phyloP scores from a whole-genome alignment of 371 early-diverging fungal species.

The Lichtheimia ornata region DNA sequence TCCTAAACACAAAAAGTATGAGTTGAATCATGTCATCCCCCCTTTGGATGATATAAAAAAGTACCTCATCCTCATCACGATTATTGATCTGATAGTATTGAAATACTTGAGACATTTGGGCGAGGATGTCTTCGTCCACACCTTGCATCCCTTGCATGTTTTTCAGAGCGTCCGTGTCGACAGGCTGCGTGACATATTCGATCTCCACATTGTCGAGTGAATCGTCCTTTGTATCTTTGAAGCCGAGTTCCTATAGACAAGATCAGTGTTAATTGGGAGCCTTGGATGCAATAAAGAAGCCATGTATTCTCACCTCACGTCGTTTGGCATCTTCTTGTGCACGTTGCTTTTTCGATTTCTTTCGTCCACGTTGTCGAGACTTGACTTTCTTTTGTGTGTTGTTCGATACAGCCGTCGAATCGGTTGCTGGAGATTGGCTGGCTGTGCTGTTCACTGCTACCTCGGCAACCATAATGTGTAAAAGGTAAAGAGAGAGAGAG shows the following conservation, averaged over 20 bases:
- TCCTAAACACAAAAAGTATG: neutral
- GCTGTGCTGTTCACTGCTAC: conserved; percentile 9
- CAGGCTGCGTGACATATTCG: conserved; percentile 46
- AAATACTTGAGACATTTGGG: conserved; percentile 45
- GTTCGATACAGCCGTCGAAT: neutral
- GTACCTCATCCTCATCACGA: conserved; percentile 34
- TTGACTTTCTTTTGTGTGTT: conserved; percentile 23
- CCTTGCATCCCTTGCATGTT: conserved; percentile 31
- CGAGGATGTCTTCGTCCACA: conserved; percentile 36
- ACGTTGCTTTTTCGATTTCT: conserved; percentile 22
- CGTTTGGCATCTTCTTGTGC: conserved; percentile 44
- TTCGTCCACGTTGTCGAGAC: conserved; percentile 18
- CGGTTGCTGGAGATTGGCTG: neutral
- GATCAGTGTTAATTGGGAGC: neutral
- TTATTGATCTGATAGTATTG: conserved; percentile 42
- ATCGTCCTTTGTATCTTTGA: conserved; percentile 26
- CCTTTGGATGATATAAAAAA: neutral
- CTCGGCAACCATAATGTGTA: conserved; percentile 10
- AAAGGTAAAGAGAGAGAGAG: neutral
- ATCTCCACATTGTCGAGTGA: conserved; percentile 45
- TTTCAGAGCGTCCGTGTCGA: conserved; percentile 35
- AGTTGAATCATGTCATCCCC: neutral
- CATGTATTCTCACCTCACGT: conserved; percentile 24
- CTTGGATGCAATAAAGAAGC: neutral
- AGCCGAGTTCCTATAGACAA: neutral